Base-by-base conservation (phyloP, 2,329 filamentous ascomycete genomes). In the Fusarium luffae region DNA sequence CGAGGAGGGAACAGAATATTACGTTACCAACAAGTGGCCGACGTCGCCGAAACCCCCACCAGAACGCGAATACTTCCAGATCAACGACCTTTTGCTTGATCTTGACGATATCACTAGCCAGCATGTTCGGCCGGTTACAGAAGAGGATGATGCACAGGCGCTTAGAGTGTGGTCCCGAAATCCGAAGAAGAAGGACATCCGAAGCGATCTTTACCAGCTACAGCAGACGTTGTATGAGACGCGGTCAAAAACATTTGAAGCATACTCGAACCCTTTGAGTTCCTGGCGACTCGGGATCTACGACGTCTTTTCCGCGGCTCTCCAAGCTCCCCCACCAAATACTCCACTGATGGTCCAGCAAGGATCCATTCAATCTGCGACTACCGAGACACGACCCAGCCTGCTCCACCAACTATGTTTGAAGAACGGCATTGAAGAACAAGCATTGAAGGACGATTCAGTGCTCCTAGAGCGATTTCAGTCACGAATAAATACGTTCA, bases 21-120 rank as follows among this genome's bases (percentile, higher is more conserved):
- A 77, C 63, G 70, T 66, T 12, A 23, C 76, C 48, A 76, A 74
- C 58, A 74, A 41, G 25, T 40, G 58, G 42, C 46, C 59, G 6
- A 28, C 51, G 12, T 32, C 44, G 18, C 59, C 71, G 5, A 70
- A 72, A 28, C 30, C 27, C 1, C 63, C 69, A 2, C 50, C 47
- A 10, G 42, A 72, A 12, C 34, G 70, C 48, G 70, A 78, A n/a
- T 77, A 81, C 63, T 82, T 82, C 64, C 74, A 83, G 25, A 76
- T 85, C 42, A 80, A 83, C 14, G 56, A 79, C 19, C 66, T 84
- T 13, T 74, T 87, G 4, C 79, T 88, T 41, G 85, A 88, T 61
- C 83, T 89, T 41, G 86, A 88, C 67, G 83, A 84, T 46, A 80
- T 83, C 63, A 79, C 82, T 21, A 82, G 74, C 66, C 77, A 72